Evolutionary conservation across 192 early-diverging fungal species (phyloP), one percentile per base, ranked within the genome.

Genomic region (Entophlyctis luteolus): DNA sequence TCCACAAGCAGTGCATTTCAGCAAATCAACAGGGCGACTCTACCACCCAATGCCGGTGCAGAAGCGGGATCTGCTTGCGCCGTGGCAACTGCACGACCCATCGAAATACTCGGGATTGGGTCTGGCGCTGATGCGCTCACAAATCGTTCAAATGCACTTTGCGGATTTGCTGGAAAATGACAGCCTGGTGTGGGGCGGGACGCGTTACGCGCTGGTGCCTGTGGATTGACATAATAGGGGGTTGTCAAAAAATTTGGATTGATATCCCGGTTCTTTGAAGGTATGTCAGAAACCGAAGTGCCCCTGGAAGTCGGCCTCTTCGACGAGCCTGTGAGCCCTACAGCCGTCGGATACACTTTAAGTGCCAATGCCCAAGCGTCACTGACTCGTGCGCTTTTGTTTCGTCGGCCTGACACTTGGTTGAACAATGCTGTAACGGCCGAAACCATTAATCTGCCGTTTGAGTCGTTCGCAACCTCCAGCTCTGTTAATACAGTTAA

Each of bases 1-100:
- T 20, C 74, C 74, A 3, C 46, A 71, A 4, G 33, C n/a, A 5
- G 22, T 76, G 4, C 48, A 62, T 35, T 22, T 67, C 47, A 67
- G 50, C 16, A 16, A 22, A 16, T 4, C 8, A 3, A 49, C 62
- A 3, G 74, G 74, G 10, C 62, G 74, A 16, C 37, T 76, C 23
- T 76, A 76, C 59, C 70, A 76, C 53, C 66, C 70, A 0, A 29
- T 69, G 45, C 68, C 62, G 28, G 53, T 23, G 16, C 5, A 29
- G 14, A 25, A n/a, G 23, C 12, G 29, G 37, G 20, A 42, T 29
- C 36, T 63, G 2, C 49, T 5, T 23, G 65, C 62, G 20, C 65
- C 69, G 2, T 62, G 49, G 32, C 38, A 48, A 20, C 32, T 36
- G 68, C 3, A 23, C n/a, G n/a, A n/a, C n/a, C n/a, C n/a, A n/a